phyloP scores from a whole-genome alignment of 2,329 filamentous ascomycete genomes.

The Apiospora koreana region DNA sequence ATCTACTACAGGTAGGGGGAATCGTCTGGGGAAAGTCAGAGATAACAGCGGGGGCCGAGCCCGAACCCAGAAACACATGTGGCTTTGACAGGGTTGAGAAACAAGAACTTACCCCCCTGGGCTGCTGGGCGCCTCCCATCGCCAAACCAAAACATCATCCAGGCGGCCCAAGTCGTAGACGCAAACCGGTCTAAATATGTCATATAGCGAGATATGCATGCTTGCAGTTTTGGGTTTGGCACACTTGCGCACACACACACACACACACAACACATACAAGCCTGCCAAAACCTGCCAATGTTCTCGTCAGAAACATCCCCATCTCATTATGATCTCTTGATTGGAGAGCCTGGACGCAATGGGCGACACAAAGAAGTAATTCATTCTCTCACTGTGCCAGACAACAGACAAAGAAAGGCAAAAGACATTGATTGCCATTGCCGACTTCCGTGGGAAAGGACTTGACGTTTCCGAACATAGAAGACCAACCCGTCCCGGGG shows the following conservation, averaged over 20 bases:
- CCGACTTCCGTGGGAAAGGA: not conserved
- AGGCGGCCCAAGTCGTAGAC: not conserved
- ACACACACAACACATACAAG: not conserved
- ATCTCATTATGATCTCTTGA: not conserved
- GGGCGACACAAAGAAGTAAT: not conserved
- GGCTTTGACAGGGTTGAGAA: constrained; percentile 8
- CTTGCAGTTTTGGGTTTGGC: not conserved
- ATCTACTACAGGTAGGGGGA: not conserved
- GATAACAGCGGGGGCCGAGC: not conserved
- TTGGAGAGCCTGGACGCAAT: no score
- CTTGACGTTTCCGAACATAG: not conserved
- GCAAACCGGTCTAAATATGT: not conserved
- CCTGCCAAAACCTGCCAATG: not conserved
- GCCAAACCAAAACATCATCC: not conserved
- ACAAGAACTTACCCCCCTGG: not conserved
- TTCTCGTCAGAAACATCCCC: not conserved
- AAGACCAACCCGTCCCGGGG: not conserved
- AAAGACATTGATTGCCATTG: not conserved
- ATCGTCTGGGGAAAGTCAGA: constrained; percentile 1
- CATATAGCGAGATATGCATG: not conserved
- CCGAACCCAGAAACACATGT: not conserved
- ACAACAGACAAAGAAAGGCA: no score
- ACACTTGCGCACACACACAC: not conserved
- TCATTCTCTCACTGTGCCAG: not conserved
- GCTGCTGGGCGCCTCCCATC: not conserved